Evolutionary conservation across 2,329 filamentous ascomycete species (phyloP), one percentile per base, ranked within the genome.

Genomic region (Aspergillus novoparasiticus): DNA sequence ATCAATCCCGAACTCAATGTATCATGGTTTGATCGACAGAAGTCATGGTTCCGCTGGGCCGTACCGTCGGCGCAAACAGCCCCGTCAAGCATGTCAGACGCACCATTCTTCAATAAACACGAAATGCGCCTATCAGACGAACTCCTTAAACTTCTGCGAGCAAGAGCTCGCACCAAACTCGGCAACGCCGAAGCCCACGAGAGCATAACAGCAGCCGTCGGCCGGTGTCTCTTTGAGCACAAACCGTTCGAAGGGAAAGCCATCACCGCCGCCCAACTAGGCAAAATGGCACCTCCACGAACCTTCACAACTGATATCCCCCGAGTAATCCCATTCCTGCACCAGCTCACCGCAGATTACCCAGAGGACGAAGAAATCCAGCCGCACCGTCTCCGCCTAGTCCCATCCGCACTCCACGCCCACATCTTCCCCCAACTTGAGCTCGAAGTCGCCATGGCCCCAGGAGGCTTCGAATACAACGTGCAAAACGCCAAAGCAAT

Each of bases 1-100:
- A 67, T 75, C 34, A 62, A 64, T 16, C 67, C 70, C 14, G 70
- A 70, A 9, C 55, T 63, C 30, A 70, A 65, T 59, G 64, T 70
- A 11, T 69, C 74, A 11, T 78, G 74, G 70, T 66, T 74, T 51
- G 71, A 79, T 56, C 69, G 72, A 28, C 66, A 72, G 55, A 73
- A 72, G 28, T 50, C 68, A 36, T 80, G 78, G 78, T 73, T 78
- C 64, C 72, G 79, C 61, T 80, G 78, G 79, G 71, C 71, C 41
- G 72, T 73, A 62, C 67, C 72, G 10, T 67, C 72, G 19, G 61
- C 66, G 19, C 69, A 73, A 57, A 50, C 66, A 21, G 61, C 61
- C n/a, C 68, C 66, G 36, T 61, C 64, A 46, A 67, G 64, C 45
- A 54, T 56, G 1, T 58, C 66, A 2, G 58, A 69, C 43, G 67